These are phyloP conservation scores for Oryza punctata DNA, from an alignment of 176 grass and related monocot genomes.

Conservation along the genomic window DNA sequence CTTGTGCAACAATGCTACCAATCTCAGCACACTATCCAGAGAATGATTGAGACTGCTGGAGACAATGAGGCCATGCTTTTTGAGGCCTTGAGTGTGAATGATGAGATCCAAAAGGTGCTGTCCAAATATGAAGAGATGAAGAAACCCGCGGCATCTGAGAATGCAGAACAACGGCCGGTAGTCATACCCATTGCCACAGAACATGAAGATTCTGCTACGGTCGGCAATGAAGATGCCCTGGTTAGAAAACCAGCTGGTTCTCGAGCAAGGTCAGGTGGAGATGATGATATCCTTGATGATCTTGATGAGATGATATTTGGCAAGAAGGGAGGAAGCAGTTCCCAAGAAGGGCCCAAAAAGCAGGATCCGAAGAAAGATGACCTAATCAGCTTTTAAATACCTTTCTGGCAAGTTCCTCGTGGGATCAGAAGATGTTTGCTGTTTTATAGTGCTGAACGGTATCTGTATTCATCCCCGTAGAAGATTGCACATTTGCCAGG, in stretches of 20 bases:
- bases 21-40: constrained; percentile 85
- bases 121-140: constrained; percentile 83
- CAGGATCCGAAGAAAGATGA: constrained; percentile 71
- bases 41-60: constrained; percentile 77
- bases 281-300: constrained; percentile 89
- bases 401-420: constrained; percentile 2
- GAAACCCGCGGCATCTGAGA: constrained; percentile 43
- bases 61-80: constrained; percentile 85
- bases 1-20: constrained; percentile 90
- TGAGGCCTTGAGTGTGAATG: constrained; percentile 95
- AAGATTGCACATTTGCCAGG: constrained; percentile 47
- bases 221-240: constrained; percentile 69
- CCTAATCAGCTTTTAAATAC: constrained; percentile 79
- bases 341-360: constrained; percentile 53
- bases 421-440: constrained; percentile 27
- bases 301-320: constrained; percentile 96
- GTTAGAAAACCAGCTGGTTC: constrained; percentile 68
- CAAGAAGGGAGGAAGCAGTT: constrained; percentile 74
- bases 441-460: constrained; percentile 40
- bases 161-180: constrained; percentile 62
- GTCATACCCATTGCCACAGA: constrained; percentile 80
- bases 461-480: constrained; percentile 37
- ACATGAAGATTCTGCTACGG: constrained; percentile 64
- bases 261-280: constrained; percentile 63
- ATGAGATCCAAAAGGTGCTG: constrained; percentile 85